Conservation (phyloP, 108 stramenopile species). For the Bacterosira constricta region DNA sequence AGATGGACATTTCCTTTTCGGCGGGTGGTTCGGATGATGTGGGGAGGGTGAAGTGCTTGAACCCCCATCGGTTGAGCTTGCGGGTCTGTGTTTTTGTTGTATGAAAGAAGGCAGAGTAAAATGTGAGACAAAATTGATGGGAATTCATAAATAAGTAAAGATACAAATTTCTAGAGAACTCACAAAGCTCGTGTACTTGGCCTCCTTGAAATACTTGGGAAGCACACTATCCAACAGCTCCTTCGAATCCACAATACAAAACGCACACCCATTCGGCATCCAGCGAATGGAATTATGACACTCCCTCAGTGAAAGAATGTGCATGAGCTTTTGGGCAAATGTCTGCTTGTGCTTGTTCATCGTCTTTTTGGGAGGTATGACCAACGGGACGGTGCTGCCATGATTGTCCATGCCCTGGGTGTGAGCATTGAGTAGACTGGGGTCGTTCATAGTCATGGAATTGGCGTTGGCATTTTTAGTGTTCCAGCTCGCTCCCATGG, state of each 20-base stretch:
- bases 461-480: too few species aligned
- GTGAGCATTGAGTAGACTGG: too few species aligned
- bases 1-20: neutral
- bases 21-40: neutral
- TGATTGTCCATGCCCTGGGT: too few species aligned
- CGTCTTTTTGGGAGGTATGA: too few species aligned
- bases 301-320: slow-evolving; percentile 10
- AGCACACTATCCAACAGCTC: slow-evolving; percentile 53
- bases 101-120: neutral
- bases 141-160: neutral
- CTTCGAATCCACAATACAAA: slow-evolving; percentile 47
- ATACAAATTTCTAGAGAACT: too few species aligned
- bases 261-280: slow-evolving; percentile 33
- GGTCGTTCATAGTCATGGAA: too few species aligned
- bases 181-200: slow-evolving; percentile 60
- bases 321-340: slow-evolving; percentile 11
- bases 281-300: slow-evolving; percentile 28
- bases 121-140: neutral
- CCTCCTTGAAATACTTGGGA: slow-evolving; percentile 62
- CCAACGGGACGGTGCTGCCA: too few species aligned
- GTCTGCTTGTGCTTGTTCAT: too few species aligned
- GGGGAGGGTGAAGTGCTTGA: neutral
- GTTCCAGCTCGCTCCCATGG: too few species aligned
- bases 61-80: slow-evolving; percentile 5
- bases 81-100: slow-evolving; percentile 1